phyloP scores from a whole-genome alignment of 495 filamentous ascomycete species.

The Aspergillus coremiiformis region DNA sequence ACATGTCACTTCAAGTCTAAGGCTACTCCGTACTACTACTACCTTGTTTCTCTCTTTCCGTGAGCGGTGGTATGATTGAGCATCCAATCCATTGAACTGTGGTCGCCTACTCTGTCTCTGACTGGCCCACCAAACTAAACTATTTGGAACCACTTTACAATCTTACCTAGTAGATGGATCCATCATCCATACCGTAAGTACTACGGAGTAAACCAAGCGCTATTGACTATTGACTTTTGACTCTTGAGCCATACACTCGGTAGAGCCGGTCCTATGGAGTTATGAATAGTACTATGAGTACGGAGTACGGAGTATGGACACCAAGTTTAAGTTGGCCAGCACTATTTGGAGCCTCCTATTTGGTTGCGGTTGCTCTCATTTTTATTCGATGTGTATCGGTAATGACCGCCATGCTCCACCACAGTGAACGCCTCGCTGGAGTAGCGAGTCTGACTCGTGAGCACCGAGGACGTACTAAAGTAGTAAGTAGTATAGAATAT shows the following conservation, averaged over 20 bases:
- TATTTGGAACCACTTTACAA: background rate
- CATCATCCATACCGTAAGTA: constrained; percentile 21
- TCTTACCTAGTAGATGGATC: constrained; percentile 3
- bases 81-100: too few relatives aligned
- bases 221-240: background rate
- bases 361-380: background rate
- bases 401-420: background rate
- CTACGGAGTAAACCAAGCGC: constrained; percentile 9
- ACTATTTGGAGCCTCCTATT: background rate
- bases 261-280: too few relatives aligned
- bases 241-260: background rate
- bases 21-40: background rate
- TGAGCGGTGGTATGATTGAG: background rate
- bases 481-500: background rate
- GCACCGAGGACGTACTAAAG: too few relatives aligned
- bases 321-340: background rate
- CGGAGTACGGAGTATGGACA: background rate
- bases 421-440: background rate
- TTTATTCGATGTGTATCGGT: background rate
- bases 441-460: too few relatives aligned
- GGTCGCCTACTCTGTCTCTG: background rate
- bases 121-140: constrained; percentile 1
- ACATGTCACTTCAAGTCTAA: background rate
- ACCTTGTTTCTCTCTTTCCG: background rate
- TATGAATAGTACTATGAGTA: too few relatives aligned